These are phyloP conservation scores for Ophiocordyceps australis DNA, from an alignment of 2,329 filamentous ascomycete species.

Conservation along the genomic window DNA sequence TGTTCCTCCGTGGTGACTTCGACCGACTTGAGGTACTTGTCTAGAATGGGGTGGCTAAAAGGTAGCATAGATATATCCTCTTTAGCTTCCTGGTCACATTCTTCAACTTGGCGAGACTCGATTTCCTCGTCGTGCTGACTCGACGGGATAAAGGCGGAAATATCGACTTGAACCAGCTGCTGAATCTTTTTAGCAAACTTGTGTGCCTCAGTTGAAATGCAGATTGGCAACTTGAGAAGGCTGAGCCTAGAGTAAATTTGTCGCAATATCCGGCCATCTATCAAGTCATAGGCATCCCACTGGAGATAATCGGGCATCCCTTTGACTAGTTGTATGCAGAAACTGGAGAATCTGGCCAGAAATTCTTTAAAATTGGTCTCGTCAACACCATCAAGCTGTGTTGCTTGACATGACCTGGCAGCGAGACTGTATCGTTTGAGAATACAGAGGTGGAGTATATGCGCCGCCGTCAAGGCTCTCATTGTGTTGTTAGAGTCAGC, in stretches of 20 bases:
- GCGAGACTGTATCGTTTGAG: slow-evolving; percentile 8
- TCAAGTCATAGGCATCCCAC: slow-evolving; percentile 13
- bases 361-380: slow-evolving; percentile 1
- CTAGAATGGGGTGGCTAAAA: slow-evolving; percentile 27
- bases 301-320: neutral
- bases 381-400: neutral
- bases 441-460: slow-evolving; percentile 9
- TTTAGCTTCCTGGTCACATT: neutral
- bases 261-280: slow-evolving; percentile 13
- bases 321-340: slow-evolving; percentile 6
- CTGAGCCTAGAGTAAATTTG: slow-evolving; percentile 5
- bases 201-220: neutral
- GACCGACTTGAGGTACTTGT: slow-evolving; percentile 24
- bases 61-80: slow-evolving; percentile 14
- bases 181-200: neutral
- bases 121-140: neutral
- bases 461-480: slow-evolving; percentile 4
- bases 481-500: neutral
- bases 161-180: neutral
- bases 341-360: slow-evolving; percentile 5
- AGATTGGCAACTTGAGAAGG: neutral
- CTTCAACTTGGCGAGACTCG: too few species aligned
- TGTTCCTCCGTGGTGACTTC: slow-evolving; percentile 13
- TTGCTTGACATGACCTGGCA: slow-evolving; percentile 5
- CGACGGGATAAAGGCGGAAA: neutral